phyloP scores from a whole-genome alignment of 306 rosid genomes.

The Ormosia semicastrata region DNA sequence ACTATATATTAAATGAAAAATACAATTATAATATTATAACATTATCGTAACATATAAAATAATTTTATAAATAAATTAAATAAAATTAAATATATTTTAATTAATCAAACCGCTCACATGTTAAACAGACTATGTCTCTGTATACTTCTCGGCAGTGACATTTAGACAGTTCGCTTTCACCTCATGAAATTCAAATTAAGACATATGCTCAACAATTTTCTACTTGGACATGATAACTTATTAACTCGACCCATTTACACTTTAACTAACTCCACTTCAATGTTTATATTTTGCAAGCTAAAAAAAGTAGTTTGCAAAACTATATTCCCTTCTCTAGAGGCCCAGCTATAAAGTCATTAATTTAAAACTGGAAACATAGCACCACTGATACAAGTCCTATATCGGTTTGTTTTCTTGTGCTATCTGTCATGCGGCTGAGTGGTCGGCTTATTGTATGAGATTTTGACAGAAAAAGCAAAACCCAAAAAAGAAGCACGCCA shows the following conservation, averaged over 20 bases:
- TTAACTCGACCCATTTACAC: background rate
- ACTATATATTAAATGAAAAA: too few relatives aligned
- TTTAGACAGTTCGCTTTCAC: background rate
- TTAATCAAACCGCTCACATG: too few relatives aligned
- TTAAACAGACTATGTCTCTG: background rate
- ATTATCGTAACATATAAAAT: too few relatives aligned
- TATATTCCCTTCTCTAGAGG: background rate
- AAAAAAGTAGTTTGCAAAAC: background rate
- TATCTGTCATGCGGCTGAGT: background rate
- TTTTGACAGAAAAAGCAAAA: background rate
- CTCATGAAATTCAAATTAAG: too few relatives aligned
- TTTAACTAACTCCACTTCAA: background rate
- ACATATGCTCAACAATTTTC: too few relatives aligned
- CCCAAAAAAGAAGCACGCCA: background rate
- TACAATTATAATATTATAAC: too few relatives aligned
- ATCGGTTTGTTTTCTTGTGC: background rate
- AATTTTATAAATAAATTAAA: too few relatives aligned
- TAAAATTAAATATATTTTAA: too few relatives aligned
- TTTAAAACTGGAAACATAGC: background rate
- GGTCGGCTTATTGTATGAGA: background rate
- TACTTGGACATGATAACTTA: too few relatives aligned
- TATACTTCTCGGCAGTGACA: background rate
- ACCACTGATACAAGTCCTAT: background rate
- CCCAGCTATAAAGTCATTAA: background rate
- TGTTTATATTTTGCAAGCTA: background rate